Evolutionary conservation across 2,329 filamentous ascomycete species (phyloP).

Genomic region (Alternaria atra): DNA sequence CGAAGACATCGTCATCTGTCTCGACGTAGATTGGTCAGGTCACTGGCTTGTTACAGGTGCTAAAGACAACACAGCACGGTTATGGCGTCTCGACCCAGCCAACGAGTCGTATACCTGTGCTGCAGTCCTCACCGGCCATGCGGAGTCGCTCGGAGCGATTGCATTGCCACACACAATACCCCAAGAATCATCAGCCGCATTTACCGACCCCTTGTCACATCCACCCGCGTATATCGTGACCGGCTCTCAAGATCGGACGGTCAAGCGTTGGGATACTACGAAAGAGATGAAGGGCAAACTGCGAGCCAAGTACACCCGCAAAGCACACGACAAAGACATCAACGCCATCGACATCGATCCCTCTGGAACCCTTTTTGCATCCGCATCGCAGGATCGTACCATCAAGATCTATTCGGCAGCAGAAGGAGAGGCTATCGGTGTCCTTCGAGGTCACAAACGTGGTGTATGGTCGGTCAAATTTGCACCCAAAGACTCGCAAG

Average conservation of each 20-base stretch:
- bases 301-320: constrained; percentile 82
- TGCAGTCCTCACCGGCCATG: constrained; percentile 86
- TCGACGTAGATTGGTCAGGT: constrained; percentile 96
- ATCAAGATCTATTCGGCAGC: constrained; percentile 96
- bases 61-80: constrained; percentile 92
- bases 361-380: constrained; percentile 83
- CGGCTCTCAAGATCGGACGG: constrained; percentile 92
- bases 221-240: constrained; percentile 88
- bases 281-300: constrained; percentile 63
- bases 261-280: constrained; percentile 88
- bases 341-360: constrained; percentile 89
- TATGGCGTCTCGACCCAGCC: constrained; percentile 86
- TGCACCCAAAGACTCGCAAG: constrained; percentile 77
- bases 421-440: constrained; percentile 88
- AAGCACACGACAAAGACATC: constrained; percentile 98
- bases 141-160: constrained; percentile 91
- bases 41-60: constrained; percentile 96
- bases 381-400: constrained; percentile 93
- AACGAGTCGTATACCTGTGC: constrained; percentile 81
- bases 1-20: constrained; percentile 92
- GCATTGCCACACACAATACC: constrained; percentile 78
- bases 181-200: constrained; percentile 72
- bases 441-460: constrained; percentile 89
- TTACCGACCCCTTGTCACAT: constrained; percentile 76
- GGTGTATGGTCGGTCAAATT: constrained; percentile 97